Percentiles rank a stretch among this genome's conserved stretches.
Evolutionary conservation across 169 alveolate species (phyloP).

Genomic region (Theileria sp.): DNA sequence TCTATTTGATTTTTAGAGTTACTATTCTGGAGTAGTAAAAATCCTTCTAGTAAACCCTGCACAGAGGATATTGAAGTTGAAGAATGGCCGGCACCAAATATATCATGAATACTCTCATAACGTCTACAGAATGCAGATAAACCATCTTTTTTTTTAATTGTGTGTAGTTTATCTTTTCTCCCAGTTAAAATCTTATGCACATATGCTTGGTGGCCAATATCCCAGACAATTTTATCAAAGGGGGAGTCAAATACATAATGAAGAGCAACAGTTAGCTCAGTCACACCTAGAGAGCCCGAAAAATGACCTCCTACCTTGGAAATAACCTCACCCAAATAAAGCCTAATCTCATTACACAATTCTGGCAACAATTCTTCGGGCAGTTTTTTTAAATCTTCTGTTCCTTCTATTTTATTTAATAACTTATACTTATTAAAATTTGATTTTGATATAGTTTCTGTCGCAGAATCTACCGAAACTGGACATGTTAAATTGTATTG

Average conservation of each 20-base stretch:
- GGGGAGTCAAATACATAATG: conserved; percentile 82
- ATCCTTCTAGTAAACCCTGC: conserved; percentile 74
- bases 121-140: conserved; percentile 80
- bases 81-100: conserved; percentile 88
- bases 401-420: conserved; percentile 9
- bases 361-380: conserved; percentile 52
- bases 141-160: conserved; percentile 79
- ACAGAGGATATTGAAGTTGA: conserved; percentile 84
- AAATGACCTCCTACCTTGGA: conserved; percentile 83
- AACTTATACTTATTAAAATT: neutral
- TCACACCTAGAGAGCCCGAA: conserved; percentile 80
- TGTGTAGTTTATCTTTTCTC: conserved; percentile 76
- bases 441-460: neutral
- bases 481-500: neutral
- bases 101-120: conserved; percentile 80
- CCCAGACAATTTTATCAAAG: conserved; percentile 78
- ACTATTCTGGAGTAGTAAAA: neutral
- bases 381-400: conserved; percentile 40
- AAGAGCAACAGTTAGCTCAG: conserved; percentile 80
- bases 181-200: conserved; percentile 87
- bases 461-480: neutral
- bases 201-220: conserved; percentile 84
- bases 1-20: neutral
- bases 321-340: conserved; percentile 29
- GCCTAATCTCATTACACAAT: conserved; percentile 51